Evolutionary conservation across 202 grass and related monocot species (phyloP).

Genomic region (Digitaria exilis): DNA sequence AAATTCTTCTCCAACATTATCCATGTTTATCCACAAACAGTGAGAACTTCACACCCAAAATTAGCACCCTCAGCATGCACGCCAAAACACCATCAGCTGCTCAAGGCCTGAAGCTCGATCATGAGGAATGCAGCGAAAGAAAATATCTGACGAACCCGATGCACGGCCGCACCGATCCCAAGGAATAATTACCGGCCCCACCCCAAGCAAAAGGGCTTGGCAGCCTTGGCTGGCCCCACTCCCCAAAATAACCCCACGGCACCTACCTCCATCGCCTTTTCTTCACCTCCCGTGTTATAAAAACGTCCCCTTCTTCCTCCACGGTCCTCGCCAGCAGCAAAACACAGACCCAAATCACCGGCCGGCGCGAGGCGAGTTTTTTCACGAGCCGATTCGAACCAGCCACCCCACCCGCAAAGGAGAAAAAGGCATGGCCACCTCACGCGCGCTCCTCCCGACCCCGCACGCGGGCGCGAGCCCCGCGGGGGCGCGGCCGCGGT

Average conservation of each 20-base stretch:
- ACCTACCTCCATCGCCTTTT: neutral
- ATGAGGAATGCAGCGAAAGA: neutral
- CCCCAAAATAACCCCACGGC: conserved; percentile 38
- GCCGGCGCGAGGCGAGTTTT: too few species aligned
- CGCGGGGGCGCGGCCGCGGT: neutral
- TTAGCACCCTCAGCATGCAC: neutral
- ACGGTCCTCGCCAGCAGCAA: neutral
- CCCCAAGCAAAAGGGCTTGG: neutral
- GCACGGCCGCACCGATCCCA: conserved; percentile 12
- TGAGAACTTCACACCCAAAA: neutral
- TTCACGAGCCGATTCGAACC: neutral
- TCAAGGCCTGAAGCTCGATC: neutral
- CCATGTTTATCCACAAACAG: conserved; percentile 16
- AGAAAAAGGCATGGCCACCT: conserved; percentile 39
- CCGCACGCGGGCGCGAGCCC: neutral
- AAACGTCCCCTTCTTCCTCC: neutral
- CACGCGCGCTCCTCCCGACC: conserved; percentile 48
- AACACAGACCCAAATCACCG: too few species aligned
- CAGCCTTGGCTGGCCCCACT: neutral
- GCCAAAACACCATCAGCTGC: neutral
- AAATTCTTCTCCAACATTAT: neutral
- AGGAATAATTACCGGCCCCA: conserved; percentile 32
- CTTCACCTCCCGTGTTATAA: neutral
- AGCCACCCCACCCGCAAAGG: neutral
- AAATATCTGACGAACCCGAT: neutral